These are phyloP conservation scores for Ceratobasidium sp. DNA, from an alignment of 1,284 basidiomycete genomes.

Conservation along the genomic window DNA sequence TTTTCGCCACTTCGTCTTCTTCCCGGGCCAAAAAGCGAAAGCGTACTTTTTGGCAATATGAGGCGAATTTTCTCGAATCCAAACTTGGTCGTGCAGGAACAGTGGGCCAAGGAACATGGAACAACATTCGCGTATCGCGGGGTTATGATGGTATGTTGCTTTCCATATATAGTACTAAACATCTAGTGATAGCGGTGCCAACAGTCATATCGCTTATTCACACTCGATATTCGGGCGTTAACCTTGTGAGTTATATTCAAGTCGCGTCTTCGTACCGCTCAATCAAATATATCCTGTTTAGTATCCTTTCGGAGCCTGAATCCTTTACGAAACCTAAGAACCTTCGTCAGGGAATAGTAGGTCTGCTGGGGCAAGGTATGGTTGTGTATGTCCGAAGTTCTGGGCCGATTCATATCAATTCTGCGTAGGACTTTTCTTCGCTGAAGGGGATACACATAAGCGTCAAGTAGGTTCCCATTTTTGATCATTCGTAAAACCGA, in stretches of 20 bases:
- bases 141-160: slow-evolving; percentile 20
- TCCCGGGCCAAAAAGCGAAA: neutral
- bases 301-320: neutral
- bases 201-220: slow-evolving; percentile 19
- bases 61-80: slow-evolving; percentile 50
- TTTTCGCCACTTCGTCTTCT: slow-evolving; percentile 4
- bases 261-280: neutral
- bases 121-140: slow-evolving; percentile 12
- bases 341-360: neutral
- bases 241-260: neutral
- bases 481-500: neutral
- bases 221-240: slow-evolving; percentile 26
- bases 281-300: neutral
- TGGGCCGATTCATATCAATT: neutral
- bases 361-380: slow-evolving; percentile 36
- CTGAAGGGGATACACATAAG: slow-evolving; percentile 5
- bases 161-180: neutral
- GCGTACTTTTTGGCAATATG: slow-evolving; percentile 20
- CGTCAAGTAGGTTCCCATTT: neutral
- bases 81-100: slow-evolving; percentile 52
- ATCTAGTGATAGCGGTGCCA: neutral
- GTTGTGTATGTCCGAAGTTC: neutral
- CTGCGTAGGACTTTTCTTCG: neutral
- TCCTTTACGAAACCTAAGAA: neutral
- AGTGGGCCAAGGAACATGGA: slow-evolving; percentile 37